phyloP scores from a whole-genome alignment of 768 basidiomycete genomes.

The Amyloporia xantha region DNA sequence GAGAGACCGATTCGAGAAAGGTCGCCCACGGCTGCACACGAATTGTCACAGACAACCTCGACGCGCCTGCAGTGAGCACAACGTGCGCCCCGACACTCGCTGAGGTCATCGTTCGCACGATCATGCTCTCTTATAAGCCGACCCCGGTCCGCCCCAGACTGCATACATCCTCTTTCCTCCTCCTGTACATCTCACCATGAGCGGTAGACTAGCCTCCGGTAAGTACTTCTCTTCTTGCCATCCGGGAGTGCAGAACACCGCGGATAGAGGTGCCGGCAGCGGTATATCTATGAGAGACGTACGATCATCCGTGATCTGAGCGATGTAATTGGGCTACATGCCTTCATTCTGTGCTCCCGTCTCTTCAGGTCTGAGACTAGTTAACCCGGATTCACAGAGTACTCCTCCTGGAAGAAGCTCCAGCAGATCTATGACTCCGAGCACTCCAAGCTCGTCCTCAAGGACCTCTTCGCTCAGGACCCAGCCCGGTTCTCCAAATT shows the following conservation, averaged over 20 bases:
- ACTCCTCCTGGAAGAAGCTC: slow-evolving; percentile 86
- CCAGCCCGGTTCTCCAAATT: slow-evolving; percentile 83
- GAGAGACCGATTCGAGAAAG: neutral
- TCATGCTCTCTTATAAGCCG: slow-evolving; percentile 9
- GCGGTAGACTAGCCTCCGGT: slow-evolving; percentile 58
- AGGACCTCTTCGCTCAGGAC: slow-evolving; percentile 89
- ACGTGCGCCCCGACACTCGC: neutral
- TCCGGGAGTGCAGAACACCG: too few relatives aligned
- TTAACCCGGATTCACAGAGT: too few relatives aligned
- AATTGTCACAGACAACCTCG: neutral
- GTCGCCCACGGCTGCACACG: too few relatives aligned
- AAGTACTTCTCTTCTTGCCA: too few relatives aligned
- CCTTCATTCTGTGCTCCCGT: too few relatives aligned
- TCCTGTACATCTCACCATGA: slow-evolving; percentile 34
- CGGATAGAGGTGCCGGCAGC: too few relatives aligned
- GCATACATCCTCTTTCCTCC: neutral
- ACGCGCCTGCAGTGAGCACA: neutral
- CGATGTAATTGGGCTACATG: too few relatives aligned
- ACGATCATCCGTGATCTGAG: too few relatives aligned
- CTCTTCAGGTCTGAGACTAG: too few relatives aligned
- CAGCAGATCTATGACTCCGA: slow-evolving; percentile 75
- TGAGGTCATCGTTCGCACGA: slow-evolving; percentile 7
- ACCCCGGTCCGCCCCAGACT: slow-evolving; percentile 3
- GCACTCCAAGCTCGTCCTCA: slow-evolving; percentile 69
- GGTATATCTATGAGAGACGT: too few relatives aligned